Evolutionary conservation across 352 stramenopile species (phyloP), one percentile per base, ranked within the genome.

Genomic region (Pythium biforme): DNA sequence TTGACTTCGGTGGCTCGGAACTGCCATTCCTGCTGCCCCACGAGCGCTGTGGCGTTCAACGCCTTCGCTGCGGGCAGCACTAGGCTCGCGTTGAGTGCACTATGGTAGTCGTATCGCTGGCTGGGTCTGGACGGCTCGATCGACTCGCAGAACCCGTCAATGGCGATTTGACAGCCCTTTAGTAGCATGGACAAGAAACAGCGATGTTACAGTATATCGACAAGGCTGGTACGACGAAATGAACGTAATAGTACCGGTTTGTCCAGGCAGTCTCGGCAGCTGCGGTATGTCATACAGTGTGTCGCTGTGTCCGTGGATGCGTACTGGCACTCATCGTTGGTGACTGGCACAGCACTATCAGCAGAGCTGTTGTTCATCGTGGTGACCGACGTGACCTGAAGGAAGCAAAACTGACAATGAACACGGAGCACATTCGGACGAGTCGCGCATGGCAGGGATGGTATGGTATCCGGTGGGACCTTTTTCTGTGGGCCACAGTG

Each of bases 1-100:
- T 14, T 7, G 9, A 45, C 11, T 6, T 45, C 9, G 19, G 50
- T 23, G 3, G 60, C 60, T 17, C 51, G 52, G 45, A 67, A 67
- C 8, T 51, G 20, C 51, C 52, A 67, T 0, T 20, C 2, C 41
- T 53, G 54, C 6, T 12, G 3, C 6, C 10, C 5, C n/a, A 15
- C 0, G 12, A 61, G 54, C 6, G n/a, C 54, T 1, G 17, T 34
- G 2, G n/a, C 19, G 27, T 61, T 61, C 5, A 5, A 0, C 0
- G 6, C 0, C 3, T 3, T 9, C 9, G 40, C 27, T 2, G 9
- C 43, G 4, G 54, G 54, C 11, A 57, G 50, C 22, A n/a, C 7
- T 31, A 59, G 50, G 22, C 39, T 57, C n/a, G 10, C 14, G 7
- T 57, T 22, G 22, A 46, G 17, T 3, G 50, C 50, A 3, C 19